These are phyloP conservation scores for Mollisiaceae sp. DNA, from an alignment of 2,329 filamentous ascomycete species.

Conservation along the genomic window DNA sequence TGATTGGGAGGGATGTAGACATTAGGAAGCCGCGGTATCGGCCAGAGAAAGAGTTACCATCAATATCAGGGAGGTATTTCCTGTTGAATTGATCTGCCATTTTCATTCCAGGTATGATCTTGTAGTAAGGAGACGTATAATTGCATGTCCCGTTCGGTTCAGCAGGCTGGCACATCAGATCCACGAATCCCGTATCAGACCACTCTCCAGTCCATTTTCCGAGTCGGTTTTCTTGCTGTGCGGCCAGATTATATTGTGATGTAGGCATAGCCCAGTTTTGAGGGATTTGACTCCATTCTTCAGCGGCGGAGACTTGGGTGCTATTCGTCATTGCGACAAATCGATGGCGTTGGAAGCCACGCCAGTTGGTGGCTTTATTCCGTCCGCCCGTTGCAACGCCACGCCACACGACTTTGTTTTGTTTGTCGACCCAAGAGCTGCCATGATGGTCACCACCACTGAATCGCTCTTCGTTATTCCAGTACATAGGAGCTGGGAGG, in stretches of 20 bases:
- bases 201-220: slow-evolving; percentile 42
- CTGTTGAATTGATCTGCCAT: slow-evolving; percentile 61
- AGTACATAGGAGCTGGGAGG: slow-evolving; percentile 69
- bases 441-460: slow-evolving; percentile 62
- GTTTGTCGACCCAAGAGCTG: slow-evolving; percentile 61
- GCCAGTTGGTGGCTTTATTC: slow-evolving; percentile 55
- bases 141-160: slow-evolving; percentile 51
- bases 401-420: slow-evolving; percentile 63
- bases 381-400: slow-evolving; percentile 67
- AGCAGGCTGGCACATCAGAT: slow-evolving; percentile 52
- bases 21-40: slow-evolving; percentile 73
- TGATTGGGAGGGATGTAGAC: slow-evolving; percentile 73
- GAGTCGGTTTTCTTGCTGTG: slow-evolving; percentile 50
- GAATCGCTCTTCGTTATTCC: slow-evolving; percentile 63
- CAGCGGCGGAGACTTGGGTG: slow-evolving; percentile 44
- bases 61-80: slow-evolving; percentile 79
- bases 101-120: slow-evolving; percentile 54
- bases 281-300: slow-evolving; percentile 43
- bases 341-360: slow-evolving; percentile 60
- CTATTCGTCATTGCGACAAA: slow-evolving; percentile 60
- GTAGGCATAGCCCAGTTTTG: slow-evolving; percentile 61
- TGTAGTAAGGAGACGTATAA: slow-evolving; percentile 47
- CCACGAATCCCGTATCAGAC: slow-evolving; percentile 46
- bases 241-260: slow-evolving; percentile 51
- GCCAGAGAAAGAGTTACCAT: slow-evolving; percentile 75